phyloP scores from a whole-genome alignment of 2,329 filamentous ascomycete species.

The Microdochium bolleyi region DNA sequence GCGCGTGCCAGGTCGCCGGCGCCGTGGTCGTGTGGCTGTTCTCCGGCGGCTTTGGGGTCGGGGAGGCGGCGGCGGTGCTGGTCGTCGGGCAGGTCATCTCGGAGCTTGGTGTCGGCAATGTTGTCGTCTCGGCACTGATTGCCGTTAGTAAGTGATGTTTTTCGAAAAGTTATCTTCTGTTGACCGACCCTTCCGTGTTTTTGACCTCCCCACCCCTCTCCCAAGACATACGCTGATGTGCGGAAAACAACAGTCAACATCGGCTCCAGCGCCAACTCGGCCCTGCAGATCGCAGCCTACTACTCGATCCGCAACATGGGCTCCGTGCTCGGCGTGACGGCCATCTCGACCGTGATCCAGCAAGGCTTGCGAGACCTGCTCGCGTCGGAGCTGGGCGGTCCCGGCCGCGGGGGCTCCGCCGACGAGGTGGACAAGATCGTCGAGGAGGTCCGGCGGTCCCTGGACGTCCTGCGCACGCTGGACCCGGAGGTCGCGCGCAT shows the following conservation, averaged over 20 bases:
- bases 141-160: slow-evolving; percentile 24
- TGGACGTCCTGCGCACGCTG: not conserved
- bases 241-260: not conserved
- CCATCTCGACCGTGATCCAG: not conserved
- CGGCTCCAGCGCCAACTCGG: not conserved
- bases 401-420: not conserved
- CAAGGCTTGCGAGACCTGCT: not conserved
- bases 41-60: slow-evolving; percentile 45
- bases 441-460: not conserved
- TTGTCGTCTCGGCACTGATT: slow-evolving; percentile 52
- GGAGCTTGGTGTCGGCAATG: slow-evolving; percentile 48
- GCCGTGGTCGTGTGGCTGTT: slow-evolving; percentile 26
- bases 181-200: not conserved
- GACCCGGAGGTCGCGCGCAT: not conserved
- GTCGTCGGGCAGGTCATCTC: slow-evolving; percentile 40
- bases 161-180: not conserved
- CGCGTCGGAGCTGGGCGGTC: not conserved
- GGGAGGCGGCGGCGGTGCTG: slow-evolving; percentile 22
- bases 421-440: not conserved
- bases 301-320: not conserved
- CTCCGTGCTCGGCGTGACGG: not conserved
- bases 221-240: not conserved
- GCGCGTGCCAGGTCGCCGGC: slow-evolving; percentile 36
- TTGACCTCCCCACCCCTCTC: not conserved
- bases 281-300: not conserved